Evolutionary conservation across 345 rosid species (phyloP), one percentile per base, ranked within the genome.

Genomic region (Eucalyptus erythrocorys): DNA sequence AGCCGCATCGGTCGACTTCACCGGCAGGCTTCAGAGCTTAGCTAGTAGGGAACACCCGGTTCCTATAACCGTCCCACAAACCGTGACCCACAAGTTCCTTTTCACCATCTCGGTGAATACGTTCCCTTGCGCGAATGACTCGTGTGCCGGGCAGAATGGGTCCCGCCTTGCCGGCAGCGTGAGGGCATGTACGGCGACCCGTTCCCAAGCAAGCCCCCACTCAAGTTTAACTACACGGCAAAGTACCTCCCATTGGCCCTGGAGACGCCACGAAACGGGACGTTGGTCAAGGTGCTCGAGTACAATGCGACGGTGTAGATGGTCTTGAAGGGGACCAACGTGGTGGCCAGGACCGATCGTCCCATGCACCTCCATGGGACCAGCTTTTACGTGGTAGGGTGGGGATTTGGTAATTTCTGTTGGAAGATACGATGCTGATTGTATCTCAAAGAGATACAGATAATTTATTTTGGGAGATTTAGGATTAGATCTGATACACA

Each of bases 301-400:
- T 92, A 88, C 37, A 87, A 87, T 53, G 79, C 90, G 8, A 32
- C 87, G 12, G 94, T 93, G 66, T 93, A 94, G 89, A 45, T 93
- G 21, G 90, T 91, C 8, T 90, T 92, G 12, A 94, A 92, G 87
- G 94, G 94, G 27, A 94, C 95, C 16, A 93, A 91, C n/a, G 30
- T 93, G 84, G 61, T 86, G 24, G 91, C 90, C 1, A 90, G 87
- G n/a, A 27, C 42, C 5, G 91, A 91, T 68, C 95, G 93, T 89
- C 94, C 95, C 14, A 91, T 93, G 91, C 96, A 93, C 86, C 91
- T 93, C 30, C 94, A 91, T 90, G 95, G 95, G 6, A 87, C 68
- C 48, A 92, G 89, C 86, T 93, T 93, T 89, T 93, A 91, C 84
- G 90, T 92, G 30, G 95, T 94, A 40, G 96, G 94, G 2, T 47